Conservation (phyloP, 495 filamentous ascomycete species). For the Xylaria curta region DNA sequence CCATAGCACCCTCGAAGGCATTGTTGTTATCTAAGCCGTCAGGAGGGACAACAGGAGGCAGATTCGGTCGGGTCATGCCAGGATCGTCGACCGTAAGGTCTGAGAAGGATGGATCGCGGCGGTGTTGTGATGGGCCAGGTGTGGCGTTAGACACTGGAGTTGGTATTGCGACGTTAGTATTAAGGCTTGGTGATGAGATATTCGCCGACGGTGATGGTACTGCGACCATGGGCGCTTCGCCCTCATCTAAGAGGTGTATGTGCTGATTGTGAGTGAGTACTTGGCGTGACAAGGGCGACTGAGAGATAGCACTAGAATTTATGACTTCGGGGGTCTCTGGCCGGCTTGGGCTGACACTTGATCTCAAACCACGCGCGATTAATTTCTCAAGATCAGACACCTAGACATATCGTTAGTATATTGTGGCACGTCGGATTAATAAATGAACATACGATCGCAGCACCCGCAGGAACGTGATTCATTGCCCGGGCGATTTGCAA, state of each 20-base stretch:
- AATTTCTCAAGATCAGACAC: conserved; percentile 54
- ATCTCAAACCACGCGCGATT: conserved; percentile 44
- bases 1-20: conserved; percentile 46
- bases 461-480: conserved; percentile 43
- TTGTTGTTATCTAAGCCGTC: conserved; percentile 43
- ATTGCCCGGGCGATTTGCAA: conserved; percentile 41
- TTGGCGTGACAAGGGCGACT: conserved; percentile 32
- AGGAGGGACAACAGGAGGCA: conserved; percentile 35
- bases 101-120: conserved; percentile 32
- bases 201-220: conserved; percentile 35
- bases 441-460: conserved; percentile 46
- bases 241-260: conserved; percentile 39
- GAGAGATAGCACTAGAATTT: conserved; percentile 28
- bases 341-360: conserved; percentile 24
- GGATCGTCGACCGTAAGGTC: conserved; percentile 35
- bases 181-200: conserved; percentile 34
- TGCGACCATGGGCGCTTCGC: conserved; percentile 34
- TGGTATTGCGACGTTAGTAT: conserved; percentile 28
- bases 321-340: conserved; percentile 33
- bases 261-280: conserved; percentile 31
- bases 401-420: conserved; percentile 29
- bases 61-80: conserved; percentile 31
- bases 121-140: conserved; percentile 30
- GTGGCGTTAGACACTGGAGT: conserved; percentile 35
- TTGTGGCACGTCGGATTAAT: too few species aligned